Evolutionary conservation across 2,329 filamentous ascomycete genomes (phyloP), one percentile per base, ranked within the genome.

Genomic region (Aspergillus floridensis): DNA sequence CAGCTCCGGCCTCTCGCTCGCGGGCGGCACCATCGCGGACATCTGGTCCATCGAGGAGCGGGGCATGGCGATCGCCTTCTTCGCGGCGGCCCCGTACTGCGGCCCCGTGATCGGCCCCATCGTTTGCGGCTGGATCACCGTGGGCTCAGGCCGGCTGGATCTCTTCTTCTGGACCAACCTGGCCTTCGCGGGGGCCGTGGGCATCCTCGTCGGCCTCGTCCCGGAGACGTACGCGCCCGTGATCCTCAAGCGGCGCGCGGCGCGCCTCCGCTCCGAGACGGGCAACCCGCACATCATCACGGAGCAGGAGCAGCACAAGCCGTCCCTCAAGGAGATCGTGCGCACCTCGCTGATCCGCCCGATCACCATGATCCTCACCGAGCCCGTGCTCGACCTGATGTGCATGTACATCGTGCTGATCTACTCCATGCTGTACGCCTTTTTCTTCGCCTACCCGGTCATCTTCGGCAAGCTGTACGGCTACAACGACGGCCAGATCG

Each of bases 51-150:
- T 87, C 51, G 89, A 92, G 70, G 90, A 93, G 74, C 82, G 90
- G 29, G 90, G 90, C 66, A 87, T 92, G 6, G 89, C 90, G 46
- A 93, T 93, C 87, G 90, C 90, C 1, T 88, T 88, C 16, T 93
- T 93, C 71, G 88, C 84, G 2, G 89, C 90, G 1, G 90, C 90
- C 0, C 90, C 90, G 0, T 93, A 93, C 70, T 84, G 91, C 38
- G 90, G 90, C 1, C 90, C 90, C 53, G 89, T 88, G 1, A 84
- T 89, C 61, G 88, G 88, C 58, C 88, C 88, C 5, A 82, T 95
- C 0, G 82, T 90, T 5, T 90, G 90, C 59, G 91, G 90, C 12
- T 93, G 86, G 74, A 80, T 92, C 5, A 83, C 84, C 8, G 78
- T 72, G 24, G 67, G 70, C 26, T 60, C 65, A 16, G 53, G 61